Base-by-base conservation (phyloP, 2,329 filamentous ascomycete species). In the Clonostachys solani region DNA sequence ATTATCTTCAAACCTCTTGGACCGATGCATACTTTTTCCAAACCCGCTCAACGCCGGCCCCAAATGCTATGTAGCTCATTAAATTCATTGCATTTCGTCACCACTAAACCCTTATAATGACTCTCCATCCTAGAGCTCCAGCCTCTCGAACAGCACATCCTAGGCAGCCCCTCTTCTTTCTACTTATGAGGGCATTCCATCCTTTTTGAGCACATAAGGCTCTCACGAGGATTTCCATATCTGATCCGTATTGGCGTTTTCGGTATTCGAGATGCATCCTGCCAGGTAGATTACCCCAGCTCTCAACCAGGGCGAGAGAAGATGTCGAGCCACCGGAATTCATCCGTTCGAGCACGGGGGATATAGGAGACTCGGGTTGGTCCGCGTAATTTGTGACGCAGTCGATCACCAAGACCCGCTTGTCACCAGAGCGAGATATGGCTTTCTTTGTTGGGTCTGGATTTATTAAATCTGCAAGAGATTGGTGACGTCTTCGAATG, bases 81-180 rank as follows among this genome's bases (percentile, higher is more conserved):
- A 29, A 29, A 29, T 29, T 29, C 23, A 29, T 29, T 9, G 23
- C 8, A 29, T 29, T 29, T 29, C 23, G 10, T 29, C 23, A 10
- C 12, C 58, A 81, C 46, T 80, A 77, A 19, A 83, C 75, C 45
- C 80, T 68, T 29, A 84, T 76, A n/a, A 89, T 75, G 23, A 89
- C 77, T 54, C 78, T 80, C 72, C 88, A 83, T 3, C 81, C 83
- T 49, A 90, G 61, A 4, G 84, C 87, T 6, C 82, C 81, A 0
- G 86, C 87, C 68, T 92, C 87, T 16, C 88, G 76, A 40, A 92
- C 80, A 38, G 85, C 86, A 63, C 88, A 92, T 5, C 80, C 78
- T 35, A 92, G 64, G 59, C 88, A 92, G 1, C 84, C 86, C 50
- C 86, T 74, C 53, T 81, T 78, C 37, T 76, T 72, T 45, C 85